Evolutionary conservation across 306 rosid genomes (phyloP).

Genomic region (Sicyos baderoa): DNA sequence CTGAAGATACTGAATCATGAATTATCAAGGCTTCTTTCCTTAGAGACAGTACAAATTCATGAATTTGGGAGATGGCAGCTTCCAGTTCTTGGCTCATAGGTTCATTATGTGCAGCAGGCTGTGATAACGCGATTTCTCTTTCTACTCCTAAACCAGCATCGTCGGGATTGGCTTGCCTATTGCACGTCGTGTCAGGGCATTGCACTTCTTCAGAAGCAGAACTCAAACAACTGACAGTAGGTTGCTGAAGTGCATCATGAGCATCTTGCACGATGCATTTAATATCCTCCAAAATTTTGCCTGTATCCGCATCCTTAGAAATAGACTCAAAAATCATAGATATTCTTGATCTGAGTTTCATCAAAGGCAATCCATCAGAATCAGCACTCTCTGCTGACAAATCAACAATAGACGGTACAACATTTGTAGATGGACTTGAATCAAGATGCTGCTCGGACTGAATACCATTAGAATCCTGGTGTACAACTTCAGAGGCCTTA

Average conservation of each 20-base stretch:
- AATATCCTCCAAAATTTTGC: conserved; percentile 64
- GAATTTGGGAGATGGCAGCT: conserved; percentile 73
- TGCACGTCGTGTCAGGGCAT: conserved; percentile 40
- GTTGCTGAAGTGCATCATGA: conserved; percentile 34
- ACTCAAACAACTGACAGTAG: conserved; percentile 27
- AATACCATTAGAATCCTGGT: conserved; percentile 32
- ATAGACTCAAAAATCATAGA: conserved; percentile 52
- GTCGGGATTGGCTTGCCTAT: conserved; percentile 60
- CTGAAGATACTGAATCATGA: conserved; percentile 39
- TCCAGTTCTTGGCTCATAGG: conserved; percentile 43
- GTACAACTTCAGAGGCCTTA: conserved; percentile 36
- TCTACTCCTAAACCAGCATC: conserved; percentile 50
- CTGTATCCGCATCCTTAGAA: conserved; percentile 58
- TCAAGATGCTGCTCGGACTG: conserved; percentile 32
- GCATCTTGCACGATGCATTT: conserved; percentile 60
- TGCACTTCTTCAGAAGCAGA: conserved; percentile 36
- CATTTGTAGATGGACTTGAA: conserved; percentile 31
- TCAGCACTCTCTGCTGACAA: conserved; percentile 24
- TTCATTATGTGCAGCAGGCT: conserved; percentile 30
- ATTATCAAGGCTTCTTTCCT: conserved; percentile 64
- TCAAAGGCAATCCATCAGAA: conserved; percentile 34
- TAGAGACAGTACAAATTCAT: conserved; percentile 55
- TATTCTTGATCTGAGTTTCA: conserved; percentile 66
- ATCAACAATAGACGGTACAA: conserved; percentile 27
- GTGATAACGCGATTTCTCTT: conserved; percentile 39